Conservation (phyloP, 257 asterid species). For the Voacanga thouarsii region DNA sequence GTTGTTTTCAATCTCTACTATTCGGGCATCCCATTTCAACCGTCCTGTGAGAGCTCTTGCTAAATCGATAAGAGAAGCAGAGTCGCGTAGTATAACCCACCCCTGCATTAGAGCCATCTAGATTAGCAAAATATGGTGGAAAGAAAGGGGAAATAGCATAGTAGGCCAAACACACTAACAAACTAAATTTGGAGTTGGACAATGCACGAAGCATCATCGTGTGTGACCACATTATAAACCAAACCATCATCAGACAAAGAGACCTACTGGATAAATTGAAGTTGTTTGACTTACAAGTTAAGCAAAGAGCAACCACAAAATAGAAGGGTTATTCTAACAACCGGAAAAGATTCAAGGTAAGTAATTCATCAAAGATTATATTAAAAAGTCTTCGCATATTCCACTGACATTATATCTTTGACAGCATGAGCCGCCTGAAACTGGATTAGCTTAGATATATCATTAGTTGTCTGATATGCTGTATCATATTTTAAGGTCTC, state of each 20-base stretch:
- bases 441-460: not conserved
- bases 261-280: not conserved
- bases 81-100: slow-evolving; percentile 83
- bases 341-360: not conserved
- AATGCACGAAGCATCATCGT: not conserved
- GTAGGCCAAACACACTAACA: not conserved
- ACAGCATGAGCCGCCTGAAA: not conserved
- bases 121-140: slow-evolving; percentile 13
- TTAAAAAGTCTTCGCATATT: too few species aligned
- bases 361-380: not conserved
- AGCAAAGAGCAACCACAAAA: too few species aligned
- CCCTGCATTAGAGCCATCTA: slow-evolving; percentile 51
- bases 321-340: too few species aligned
- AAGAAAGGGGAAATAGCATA: not conserved
- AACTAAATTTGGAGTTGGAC: not conserved
- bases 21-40: slow-evolving; percentile 96
- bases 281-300: too few species aligned
- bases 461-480: not conserved
- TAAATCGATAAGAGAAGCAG: slow-evolving; percentile 56
- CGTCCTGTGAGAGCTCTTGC: slow-evolving; percentile 75
- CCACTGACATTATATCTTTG: not conserved
- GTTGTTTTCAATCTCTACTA: slow-evolving; percentile 78
- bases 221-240: not conserved
- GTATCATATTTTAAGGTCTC: not conserved
- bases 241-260: not conserved